Evolutionary conservation across 768 basidiomycete species (phyloP).

Genomic region (Leccinum olivaceopallidum): DNA sequence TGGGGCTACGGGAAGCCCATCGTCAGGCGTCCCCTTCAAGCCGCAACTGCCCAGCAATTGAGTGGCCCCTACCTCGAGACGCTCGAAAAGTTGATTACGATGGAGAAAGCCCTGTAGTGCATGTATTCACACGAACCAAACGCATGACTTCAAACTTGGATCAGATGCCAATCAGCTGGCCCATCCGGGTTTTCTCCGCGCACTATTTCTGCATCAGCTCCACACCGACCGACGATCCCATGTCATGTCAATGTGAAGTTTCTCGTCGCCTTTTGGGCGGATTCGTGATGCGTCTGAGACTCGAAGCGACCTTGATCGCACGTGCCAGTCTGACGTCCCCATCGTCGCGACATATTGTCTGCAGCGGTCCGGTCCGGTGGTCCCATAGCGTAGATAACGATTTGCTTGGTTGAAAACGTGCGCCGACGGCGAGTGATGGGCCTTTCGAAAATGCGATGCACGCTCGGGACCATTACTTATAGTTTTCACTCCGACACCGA

Average conservation of each 20-base stretch:
- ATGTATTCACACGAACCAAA: constrained; percentile 6
- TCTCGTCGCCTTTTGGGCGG: too few relatives aligned
- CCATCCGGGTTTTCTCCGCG: neutral
- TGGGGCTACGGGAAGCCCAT: constrained; percentile 60
- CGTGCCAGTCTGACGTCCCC: constrained; percentile 2
- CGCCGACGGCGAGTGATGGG: constrained; percentile 1
- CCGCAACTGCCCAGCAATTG: constrained; percentile 39
- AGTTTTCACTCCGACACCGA: constrained; percentile 24
- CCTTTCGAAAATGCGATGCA: constrained; percentile 12
- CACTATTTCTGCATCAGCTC: too few relatives aligned
- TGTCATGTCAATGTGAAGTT: neutral
- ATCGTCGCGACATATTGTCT: neutral
- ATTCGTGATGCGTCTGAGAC: too few relatives aligned
- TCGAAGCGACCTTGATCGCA: neutral
- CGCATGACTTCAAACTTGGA: neutral
- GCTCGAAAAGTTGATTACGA: constrained; percentile 45
- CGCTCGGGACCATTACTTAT: neutral
- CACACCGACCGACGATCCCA: neutral
- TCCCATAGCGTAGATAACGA: constrained; percentile 1
- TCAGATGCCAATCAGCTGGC: neutral
- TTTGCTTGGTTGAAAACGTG: neutral
- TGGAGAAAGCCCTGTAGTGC: constrained; percentile 41
- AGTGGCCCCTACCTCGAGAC: constrained; percentile 40
- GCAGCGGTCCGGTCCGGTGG: neutral
- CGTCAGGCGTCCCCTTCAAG: constrained; percentile 52